A percentile compares a stretch with the other conserved stretches of the same genome.
Evolutionary conservation across 768 basidiomycete species (phyloP).

Genomic region (Scleroderma bovista): DNA sequence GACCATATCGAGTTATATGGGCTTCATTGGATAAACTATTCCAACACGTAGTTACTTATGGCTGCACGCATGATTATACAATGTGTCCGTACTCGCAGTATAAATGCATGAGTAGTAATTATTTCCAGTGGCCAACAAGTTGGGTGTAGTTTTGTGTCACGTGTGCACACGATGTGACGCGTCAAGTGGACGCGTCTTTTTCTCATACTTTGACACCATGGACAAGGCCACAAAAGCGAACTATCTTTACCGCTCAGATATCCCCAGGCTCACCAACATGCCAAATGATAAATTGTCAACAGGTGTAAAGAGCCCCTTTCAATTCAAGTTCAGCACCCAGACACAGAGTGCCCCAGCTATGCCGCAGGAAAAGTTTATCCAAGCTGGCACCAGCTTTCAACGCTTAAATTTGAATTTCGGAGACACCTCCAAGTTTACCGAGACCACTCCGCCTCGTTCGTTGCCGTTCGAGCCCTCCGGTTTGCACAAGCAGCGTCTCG

Average conservation of each 20-base stretch:
- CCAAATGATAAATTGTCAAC: not conserved
- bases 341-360: slow-evolving; percentile 9
- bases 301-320: slow-evolving; percentile 6
- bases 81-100: too few species aligned
- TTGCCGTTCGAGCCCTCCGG: slow-evolving; percentile 7
- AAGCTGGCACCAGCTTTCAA: slow-evolving; percentile 7
- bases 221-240: not conserved
- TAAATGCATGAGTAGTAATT: too few species aligned
- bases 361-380: not conserved
- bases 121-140: too few species aligned
- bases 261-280: not conserved
- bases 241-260: not conserved
- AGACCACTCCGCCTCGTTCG: slow-evolving; percentile 5
- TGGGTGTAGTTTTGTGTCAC: not conserved
- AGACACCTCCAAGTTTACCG: slow-evolving; percentile 5
- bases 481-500: slow-evolving; percentile 10
- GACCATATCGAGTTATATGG: too few species aligned
- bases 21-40: too few species aligned
- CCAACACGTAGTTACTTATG: too few species aligned
- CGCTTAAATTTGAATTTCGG: slow-evolving; percentile 5
- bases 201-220: not conserved
- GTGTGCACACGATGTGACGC: not conserved
- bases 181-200: not conserved
- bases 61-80: not conserved
- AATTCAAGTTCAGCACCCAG: slow-evolving; percentile 14